A percentile compares a stretch with the other conserved stretches of the same genome.
Evolutionary conservation across 2,329 filamentous ascomycete species (phyloP).

Genomic region (Epichloe brachyelytri): DNA sequence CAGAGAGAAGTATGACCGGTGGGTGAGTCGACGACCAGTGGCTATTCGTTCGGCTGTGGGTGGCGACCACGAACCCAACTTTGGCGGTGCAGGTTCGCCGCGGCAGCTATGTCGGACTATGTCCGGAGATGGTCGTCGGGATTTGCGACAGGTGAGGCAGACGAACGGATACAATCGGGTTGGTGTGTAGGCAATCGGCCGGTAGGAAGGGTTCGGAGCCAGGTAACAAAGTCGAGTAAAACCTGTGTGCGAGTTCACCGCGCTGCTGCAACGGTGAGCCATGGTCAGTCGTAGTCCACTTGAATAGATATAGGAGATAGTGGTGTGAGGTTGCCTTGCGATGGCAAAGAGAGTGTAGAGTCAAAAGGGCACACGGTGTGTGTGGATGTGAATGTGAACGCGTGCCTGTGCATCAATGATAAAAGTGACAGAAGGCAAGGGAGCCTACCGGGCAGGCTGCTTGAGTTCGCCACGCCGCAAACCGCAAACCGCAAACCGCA

Average conservation of each 20-base stretch:
- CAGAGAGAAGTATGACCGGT: neutral
- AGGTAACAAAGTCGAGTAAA: neutral
- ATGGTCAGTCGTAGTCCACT: slow-evolving; percentile 11
- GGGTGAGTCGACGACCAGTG: neutral
- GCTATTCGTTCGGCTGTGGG: neutral
- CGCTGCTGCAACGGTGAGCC: slow-evolving; percentile 1
- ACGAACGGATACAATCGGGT: neutral
- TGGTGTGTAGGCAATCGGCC: slow-evolving; percentile 2
- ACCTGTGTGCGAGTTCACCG: neutral
- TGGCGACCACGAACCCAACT: neutral
- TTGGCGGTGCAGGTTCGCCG: neutral
- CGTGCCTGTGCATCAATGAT: slow-evolving; percentile 1
- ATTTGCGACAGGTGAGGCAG: slow-evolving; percentile 1
- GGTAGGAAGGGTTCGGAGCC: neutral
- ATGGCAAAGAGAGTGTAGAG: neutral
- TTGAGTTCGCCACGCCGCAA: slow-evolving; percentile 8
- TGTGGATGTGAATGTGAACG: neutral
- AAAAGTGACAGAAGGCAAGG: slow-evolving; percentile 1
- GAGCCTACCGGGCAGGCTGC: slow-evolving; percentile 8
- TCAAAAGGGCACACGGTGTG: neutral
- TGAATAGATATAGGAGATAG: neutral
- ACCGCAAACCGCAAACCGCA: too few species aligned
- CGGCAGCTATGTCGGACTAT: neutral
- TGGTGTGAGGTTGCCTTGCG: slow-evolving; percentile 1
- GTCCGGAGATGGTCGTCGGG: slow-evolving; percentile 2